These are phyloP conservation scores for Tephrocybe sp. DNA, from an alignment of 768 basidiomycete genomes.

Conservation along the genomic window DNA sequence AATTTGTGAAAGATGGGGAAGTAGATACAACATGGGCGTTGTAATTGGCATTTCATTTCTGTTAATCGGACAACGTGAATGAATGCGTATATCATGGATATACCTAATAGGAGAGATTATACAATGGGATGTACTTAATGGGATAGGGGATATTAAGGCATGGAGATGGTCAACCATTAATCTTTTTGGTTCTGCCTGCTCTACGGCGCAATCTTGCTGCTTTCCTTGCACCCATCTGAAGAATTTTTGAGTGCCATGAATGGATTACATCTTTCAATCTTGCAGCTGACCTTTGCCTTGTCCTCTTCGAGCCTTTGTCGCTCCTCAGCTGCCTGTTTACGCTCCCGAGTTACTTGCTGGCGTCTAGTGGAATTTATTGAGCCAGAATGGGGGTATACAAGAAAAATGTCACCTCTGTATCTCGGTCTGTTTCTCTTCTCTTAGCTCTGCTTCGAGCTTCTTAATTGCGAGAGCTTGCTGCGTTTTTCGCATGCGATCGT, in stretches of 20 bases:
- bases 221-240: conserved; percentile 78
- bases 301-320: conserved; percentile 63
- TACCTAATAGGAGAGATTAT: no score
- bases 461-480: conserved; percentile 68
- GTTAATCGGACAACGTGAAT: conserved; percentile 9
- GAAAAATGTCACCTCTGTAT: conserved; percentile 49
- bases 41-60: conserved; percentile 27
- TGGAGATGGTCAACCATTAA: conserved; percentile 56
- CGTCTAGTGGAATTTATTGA: conserved; percentile 41
- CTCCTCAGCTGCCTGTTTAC: conserved; percentile 73
- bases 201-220: conserved; percentile 69
- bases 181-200: conserved; percentile 76
- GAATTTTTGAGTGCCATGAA: background rate
- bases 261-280: background rate
- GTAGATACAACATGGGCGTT: conserved; percentile 75
- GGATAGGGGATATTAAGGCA: conserved; percentile 6
- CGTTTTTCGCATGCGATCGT: conserved; percentile 66
- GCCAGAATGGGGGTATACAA: background rate
- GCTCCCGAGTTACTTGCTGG: conserved; percentile 64
- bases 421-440: conserved; percentile 74
- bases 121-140: background rate
- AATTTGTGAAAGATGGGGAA: conserved; percentile 81
- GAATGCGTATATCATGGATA: no score
- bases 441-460: conserved; percentile 69
- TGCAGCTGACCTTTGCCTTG: conserved; percentile 50